These are phyloP conservation scores for Amaranthus palmeri DNA, from an alignment of 148 eudicot genomes.

Conservation along the genomic window DNA sequence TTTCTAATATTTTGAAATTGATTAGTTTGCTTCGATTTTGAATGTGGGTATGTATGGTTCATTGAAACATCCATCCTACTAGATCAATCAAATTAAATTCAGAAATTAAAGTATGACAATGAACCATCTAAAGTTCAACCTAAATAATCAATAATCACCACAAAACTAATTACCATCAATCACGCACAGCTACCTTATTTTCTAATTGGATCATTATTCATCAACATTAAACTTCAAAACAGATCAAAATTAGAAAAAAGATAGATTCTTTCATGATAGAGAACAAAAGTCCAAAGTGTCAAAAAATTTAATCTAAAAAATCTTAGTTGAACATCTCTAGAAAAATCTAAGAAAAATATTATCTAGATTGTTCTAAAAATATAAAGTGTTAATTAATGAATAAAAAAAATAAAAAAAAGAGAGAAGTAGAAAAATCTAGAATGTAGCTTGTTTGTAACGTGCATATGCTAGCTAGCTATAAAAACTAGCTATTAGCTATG, in stretches of 20 bases:
- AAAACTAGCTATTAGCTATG: too few species aligned
- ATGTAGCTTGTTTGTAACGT: too few species aligned
- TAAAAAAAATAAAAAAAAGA: too few species aligned
- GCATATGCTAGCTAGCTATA: too few species aligned
- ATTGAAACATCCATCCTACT: slow-evolving; percentile 50
- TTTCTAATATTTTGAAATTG: slow-evolving; percentile 36
- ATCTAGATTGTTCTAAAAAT: too few species aligned
- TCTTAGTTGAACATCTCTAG: too few species aligned
- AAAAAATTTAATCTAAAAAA: too few species aligned
- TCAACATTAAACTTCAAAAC: slow-evolving; percentile 19
- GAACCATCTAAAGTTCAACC: slow-evolving; percentile 42
- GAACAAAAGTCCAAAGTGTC: too few species aligned
- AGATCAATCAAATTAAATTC: slow-evolving; percentile 30
- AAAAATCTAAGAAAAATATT: too few species aligned
- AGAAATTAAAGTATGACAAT: slow-evolving; percentile 35
- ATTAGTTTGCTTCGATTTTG: slow-evolving; percentile 50
- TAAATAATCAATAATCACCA: neutral
- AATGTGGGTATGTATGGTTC: slow-evolving; percentile 34
- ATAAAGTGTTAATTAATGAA: too few species aligned
- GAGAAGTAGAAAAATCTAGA: too few species aligned
- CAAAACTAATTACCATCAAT: neutral
- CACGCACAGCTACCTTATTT: slow-evolving; percentile 9
- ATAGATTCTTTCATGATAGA: neutral
- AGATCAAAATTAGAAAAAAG: slow-evolving; percentile 25
- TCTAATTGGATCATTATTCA: slow-evolving; percentile 23